Conservation (phyloP, 2,329 filamentous ascomycete species). For the Fusarium oligoseptatum region DNA sequence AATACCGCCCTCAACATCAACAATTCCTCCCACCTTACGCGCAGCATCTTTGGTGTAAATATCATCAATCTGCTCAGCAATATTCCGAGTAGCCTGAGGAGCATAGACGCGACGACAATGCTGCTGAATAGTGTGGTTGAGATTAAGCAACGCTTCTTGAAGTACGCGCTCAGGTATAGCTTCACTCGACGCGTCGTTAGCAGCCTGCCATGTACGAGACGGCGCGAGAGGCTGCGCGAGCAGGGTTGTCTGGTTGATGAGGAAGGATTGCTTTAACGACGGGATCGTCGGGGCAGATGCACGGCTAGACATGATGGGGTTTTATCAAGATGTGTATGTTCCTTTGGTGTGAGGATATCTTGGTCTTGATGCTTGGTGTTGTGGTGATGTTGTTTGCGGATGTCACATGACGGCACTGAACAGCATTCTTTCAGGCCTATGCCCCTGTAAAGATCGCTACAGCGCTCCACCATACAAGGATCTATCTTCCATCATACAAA, state of each 20-base stretch:
- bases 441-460: background rate
- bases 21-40: constrained; percentile 52
- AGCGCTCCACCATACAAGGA: background rate
- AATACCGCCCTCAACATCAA: constrained; percentile 55
- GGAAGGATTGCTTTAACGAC: constrained; percentile 74
- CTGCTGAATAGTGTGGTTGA: constrained; percentile 74
- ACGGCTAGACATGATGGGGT: constrained; percentile 17
- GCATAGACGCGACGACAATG: constrained; percentile 76
- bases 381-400: constrained; percentile 14
- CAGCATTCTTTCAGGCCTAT: background rate
- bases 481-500: background rate
- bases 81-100: constrained; percentile 76
- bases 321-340: background rate
- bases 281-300: constrained; percentile 66
- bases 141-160: constrained; percentile 68
- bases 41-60: constrained; percentile 68
- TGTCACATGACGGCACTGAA: background rate
- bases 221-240: constrained; percentile 71
- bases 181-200: constrained; percentile 58
- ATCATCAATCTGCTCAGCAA: constrained; percentile 79
- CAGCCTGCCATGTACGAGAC: constrained; percentile 65
- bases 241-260: constrained; percentile 71
- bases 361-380: background rate
- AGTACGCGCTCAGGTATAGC: constrained; percentile 63
- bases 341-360: background rate